A percentile compares a stretch with the other conserved stretches of the same genome.
These are phyloP conservation scores for Mycena leptocephala DNA, from an alignment of 768 basidiomycete species.

Conservation along the genomic window DNA sequence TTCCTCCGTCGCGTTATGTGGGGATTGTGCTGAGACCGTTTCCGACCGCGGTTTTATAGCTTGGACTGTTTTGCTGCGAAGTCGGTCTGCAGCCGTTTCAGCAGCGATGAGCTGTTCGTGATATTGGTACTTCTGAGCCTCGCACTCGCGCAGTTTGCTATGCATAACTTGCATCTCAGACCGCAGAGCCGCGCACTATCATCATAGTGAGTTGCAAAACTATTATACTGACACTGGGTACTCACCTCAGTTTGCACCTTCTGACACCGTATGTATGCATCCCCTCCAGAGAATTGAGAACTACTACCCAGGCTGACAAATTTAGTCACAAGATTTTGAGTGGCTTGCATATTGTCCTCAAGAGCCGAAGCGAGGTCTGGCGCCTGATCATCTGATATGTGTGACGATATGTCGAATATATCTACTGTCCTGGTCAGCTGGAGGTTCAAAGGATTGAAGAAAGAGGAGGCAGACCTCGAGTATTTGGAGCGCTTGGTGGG, in stretches of 20 bases:
- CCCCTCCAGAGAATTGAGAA: slow-evolving; percentile 54
- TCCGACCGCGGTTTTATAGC: slow-evolving; percentile 60
- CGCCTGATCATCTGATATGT: slow-evolving; percentile 54
- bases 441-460: slow-evolving; percentile 12
- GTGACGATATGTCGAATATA: slow-evolving; percentile 63
- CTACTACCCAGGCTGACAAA: slow-evolving; percentile 65
- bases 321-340: slow-evolving; percentile 71
- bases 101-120: slow-evolving; percentile 67
- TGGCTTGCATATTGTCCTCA: slow-evolving; percentile 70
- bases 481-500: slow-evolving; percentile 58
- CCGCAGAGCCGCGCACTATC: slow-evolving; percentile 71
- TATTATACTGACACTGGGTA: slow-evolving; percentile 14
- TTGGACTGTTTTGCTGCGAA: slow-evolving; percentile 68
- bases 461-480: slow-evolving; percentile 53
- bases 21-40: slow-evolving; percentile 45
- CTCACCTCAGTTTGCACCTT: slow-evolving; percentile 75
- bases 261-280: slow-evolving; percentile 64
- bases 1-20: slow-evolving; percentile 62
- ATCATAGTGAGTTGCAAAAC: slow-evolving; percentile 28
- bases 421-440: slow-evolving; percentile 46
- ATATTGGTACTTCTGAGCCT: slow-evolving; percentile 65
- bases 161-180: slow-evolving; percentile 71
- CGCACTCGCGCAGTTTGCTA: slow-evolving; percentile 65
- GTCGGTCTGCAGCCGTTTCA: slow-evolving; percentile 76
- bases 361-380: slow-evolving; percentile 62